A percentile compares a stretch with the other conserved stretches of the same genome.
Evolutionary conservation across 257 asterid species (phyloP).

Genomic region (Lycium barbarum): DNA sequence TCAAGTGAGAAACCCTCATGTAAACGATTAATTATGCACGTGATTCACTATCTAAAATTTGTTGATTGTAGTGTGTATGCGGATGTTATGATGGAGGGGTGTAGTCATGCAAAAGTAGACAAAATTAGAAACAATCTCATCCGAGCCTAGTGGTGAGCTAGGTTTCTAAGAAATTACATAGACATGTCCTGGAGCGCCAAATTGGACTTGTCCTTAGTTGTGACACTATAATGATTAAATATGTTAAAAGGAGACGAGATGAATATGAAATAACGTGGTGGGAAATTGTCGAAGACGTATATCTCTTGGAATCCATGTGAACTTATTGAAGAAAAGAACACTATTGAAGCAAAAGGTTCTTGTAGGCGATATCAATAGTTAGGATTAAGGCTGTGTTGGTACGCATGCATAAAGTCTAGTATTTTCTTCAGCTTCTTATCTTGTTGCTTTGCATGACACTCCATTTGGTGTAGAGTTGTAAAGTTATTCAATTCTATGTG

Average conservation of each 20-base stretch:
- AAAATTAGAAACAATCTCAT: not conserved
- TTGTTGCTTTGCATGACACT: conserved; percentile 14
- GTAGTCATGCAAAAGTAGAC: not conserved
- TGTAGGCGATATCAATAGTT: not conserved
- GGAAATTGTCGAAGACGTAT: not conserved
- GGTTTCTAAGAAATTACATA: not conserved
- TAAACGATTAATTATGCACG: too few species aligned
- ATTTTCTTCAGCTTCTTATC: conserved; percentile 7
- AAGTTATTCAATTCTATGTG: not conserved
- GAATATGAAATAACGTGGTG: not conserved
- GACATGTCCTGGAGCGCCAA: not conserved
- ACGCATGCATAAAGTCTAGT: not conserved
- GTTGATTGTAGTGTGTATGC: not conserved
- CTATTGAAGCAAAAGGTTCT: not conserved
- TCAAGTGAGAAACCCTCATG: not conserved
- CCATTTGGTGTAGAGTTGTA: not conserved
- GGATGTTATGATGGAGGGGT: not conserved
- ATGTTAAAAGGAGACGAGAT: not conserved
- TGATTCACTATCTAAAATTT: not conserved
- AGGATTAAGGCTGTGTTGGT: not conserved
- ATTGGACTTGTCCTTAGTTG: not conserved
- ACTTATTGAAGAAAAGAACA: not conserved
- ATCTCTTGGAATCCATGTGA: not conserved
- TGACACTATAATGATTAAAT: not conserved
- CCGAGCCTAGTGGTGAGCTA: not conserved